phyloP scores from a whole-genome alignment of 2,329 filamentous ascomycete genomes.

The Seiridium unicorne region DNA sequence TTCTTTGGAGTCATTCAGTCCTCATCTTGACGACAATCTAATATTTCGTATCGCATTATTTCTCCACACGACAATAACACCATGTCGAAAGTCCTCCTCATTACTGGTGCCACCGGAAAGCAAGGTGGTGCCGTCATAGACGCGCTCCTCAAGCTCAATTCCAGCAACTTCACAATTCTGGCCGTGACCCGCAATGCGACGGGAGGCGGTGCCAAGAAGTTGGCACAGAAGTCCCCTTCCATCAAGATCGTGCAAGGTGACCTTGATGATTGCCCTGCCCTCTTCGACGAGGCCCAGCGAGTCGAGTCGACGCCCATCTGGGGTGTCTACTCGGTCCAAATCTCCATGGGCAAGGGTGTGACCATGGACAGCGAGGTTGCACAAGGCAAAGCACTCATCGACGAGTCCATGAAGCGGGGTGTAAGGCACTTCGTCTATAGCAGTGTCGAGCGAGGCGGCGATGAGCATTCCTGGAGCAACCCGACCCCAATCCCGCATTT shows the following conservation, averaged over 20 bases:
- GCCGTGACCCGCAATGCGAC: conserved; percentile 56
- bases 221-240: conserved; percentile 38
- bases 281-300: conserved; percentile 39
- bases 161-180: conserved; percentile 39
- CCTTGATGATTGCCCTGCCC: conserved; percentile 45
- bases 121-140: conserved; percentile 44
- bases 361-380: conserved; percentile 31
- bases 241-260: conserved; percentile 48
- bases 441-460: conserved; percentile 61
- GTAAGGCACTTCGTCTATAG: conserved; percentile 64
- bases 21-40: too few relatives aligned
- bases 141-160: conserved; percentile 31
- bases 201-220: conserved; percentile 44
- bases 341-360: conserved; percentile 33
- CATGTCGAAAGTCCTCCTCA: conserved; percentile 34
- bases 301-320: conserved; percentile 37
- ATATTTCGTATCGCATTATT: background rate
- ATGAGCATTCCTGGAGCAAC: conserved; percentile 44
- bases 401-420: conserved; percentile 51
- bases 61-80: conserved; percentile 1
- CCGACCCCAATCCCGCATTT: conserved; percentile 62
- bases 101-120: conserved; percentile 47
- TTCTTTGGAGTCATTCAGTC: too few relatives aligned
- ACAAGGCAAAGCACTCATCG: conserved; percentile 59
- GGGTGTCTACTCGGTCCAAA: conserved; percentile 60